Base-by-base conservation (phyloP, 495 filamentous ascomycete species). In the Penicillium paxilli region DNA sequence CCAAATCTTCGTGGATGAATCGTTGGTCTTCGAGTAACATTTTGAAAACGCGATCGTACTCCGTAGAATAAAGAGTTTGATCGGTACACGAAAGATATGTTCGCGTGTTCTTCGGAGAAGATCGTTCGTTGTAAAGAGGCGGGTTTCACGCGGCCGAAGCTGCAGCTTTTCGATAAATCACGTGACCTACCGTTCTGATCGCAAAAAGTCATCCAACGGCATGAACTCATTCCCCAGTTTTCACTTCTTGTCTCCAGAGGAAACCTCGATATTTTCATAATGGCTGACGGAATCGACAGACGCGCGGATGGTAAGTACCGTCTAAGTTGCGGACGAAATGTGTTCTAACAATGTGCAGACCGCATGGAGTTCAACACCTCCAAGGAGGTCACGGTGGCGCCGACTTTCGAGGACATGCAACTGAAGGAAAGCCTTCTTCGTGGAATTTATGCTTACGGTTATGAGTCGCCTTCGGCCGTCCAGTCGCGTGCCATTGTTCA, bases 401-500 rank as follows among this genome's bases (percentile, higher is more conserved):
- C 82, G 33, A 87, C 83, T 53, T 80, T 80, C 63, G 87, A 89
- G 78, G 80, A 82, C 49, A 90, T 90, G 89, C 85, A 90, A 66
- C 71, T 98, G 69, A 98, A 98, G 72, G 91, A 98, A 69, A 95
- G 91, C 67, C 87, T 98, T 22, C 87, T 98, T 55, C 91, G 94
- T 51, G 94, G 94, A 63, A 92, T 99, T 69, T 99, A 99, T 69
- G 94, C 94, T 16, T 99, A 99, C 61, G 94, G 94, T 45, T 98
- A 96, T 71, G 94, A 98, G 67, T 96, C 91, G 0, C 94, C 94
- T 1, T 98, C 94, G 4, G 94, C 94, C 4, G 92, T 98, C 16
- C 94, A 98, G 74, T 96, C 91, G 40, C 88, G 94, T 63, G 94
- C 95, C 53, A 98, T 98, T 66, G 92, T 98, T 58, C 93, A 97